Evolutionary conservation across 2,329 filamentous ascomycete genomes (phyloP), one percentile per base, ranked within the genome.

Genomic region (Camillea tinctor): DNA sequence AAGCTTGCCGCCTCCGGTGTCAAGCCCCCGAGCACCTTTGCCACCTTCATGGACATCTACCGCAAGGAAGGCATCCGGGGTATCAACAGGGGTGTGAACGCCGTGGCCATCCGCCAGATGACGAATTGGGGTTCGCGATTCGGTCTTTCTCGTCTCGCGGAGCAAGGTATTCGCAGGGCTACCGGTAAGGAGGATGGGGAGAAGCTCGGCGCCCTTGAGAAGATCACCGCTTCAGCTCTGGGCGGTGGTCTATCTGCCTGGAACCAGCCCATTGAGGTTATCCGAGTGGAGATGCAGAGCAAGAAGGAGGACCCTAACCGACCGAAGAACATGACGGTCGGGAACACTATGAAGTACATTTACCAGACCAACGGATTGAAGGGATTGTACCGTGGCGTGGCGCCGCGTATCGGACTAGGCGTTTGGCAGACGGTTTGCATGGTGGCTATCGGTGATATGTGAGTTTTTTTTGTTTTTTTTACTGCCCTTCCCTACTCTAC

Each of bases 351-450:
- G 77, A 81, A 76, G 71, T 99, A 99, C 81, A 98, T 99, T 77
- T 98, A 98, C 81, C 74, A 84, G 68, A 86, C 85, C 75, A 97
- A 96, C 78, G 95, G 95, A 63, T 53, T 98, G 73, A 90, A 88
- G 82, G 95, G 95, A 73, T 84, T 99, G 67, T 99, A 99, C 85
- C 92, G 95, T 74, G 95, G 95, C 74, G 94, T 99, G 66, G 84
- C 92, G 69, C 95, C 95, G 71, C 89, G 95, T 77, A 93, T 99
- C 75, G 93, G 93, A 70, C 88, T 99, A 66, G 90, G 95, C 75
- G 87, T 99, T 81, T 99, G 95, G 95, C 95, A 99, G 85, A 99
- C 95, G 64, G 90, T 99, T 74, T 99, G 95, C 85, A 99, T 99
- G 95, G 95, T 99, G 80, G 95, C 94, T 73, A 84, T 98, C 78